Evolutionary conservation across 2,329 filamentous ascomycete species (phyloP).

Genomic region (Colletotrichum karsti): DNA sequence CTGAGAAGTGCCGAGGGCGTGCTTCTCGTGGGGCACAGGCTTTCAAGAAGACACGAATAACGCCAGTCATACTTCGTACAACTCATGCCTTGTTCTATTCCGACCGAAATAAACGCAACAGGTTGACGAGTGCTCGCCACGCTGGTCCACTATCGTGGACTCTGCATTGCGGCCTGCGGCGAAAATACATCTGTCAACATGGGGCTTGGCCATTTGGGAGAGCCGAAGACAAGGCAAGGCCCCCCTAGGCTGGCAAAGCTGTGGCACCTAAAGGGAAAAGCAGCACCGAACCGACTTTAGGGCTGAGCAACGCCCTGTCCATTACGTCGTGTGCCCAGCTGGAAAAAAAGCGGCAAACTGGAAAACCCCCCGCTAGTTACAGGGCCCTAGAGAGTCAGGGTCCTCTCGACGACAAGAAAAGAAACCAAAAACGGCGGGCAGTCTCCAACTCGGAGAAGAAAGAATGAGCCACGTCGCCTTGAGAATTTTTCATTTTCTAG

Average conservation of each 20-base stretch:
- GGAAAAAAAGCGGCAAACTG: background rate
- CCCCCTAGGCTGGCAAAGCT: background rate
- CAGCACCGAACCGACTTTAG: slow-evolving; percentile 10
- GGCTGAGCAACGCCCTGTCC: slow-evolving; percentile 19
- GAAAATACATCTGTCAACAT: background rate
- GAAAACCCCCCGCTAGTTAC: background rate
- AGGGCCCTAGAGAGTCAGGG: background rate
- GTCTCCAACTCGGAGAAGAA: background rate
- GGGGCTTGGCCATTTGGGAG: background rate
- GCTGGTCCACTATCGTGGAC: background rate
- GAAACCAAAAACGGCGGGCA: background rate
- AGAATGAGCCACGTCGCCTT: background rate
- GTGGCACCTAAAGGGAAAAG: background rate
- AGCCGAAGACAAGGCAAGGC: slow-evolving; percentile 9
- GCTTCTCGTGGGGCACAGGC: slow-evolving; percentile 1
- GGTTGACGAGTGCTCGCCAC: slow-evolving; percentile 20
- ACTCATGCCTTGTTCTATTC: background rate
- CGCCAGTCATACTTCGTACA: background rate
- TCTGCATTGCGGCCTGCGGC: background rate
- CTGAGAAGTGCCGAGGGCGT: slow-evolving; percentile 13
- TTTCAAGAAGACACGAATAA: background rate
- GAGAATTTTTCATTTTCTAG: background rate
- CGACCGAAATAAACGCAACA: slow-evolving; percentile 6
- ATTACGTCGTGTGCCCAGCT: slow-evolving; percentile 11
- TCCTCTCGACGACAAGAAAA: background rate